Evolutionary conservation across 371 early-diverging fungal species (phyloP), one percentile per base, ranked within the genome.

Genomic region (Entomophthora muscae): DNA sequence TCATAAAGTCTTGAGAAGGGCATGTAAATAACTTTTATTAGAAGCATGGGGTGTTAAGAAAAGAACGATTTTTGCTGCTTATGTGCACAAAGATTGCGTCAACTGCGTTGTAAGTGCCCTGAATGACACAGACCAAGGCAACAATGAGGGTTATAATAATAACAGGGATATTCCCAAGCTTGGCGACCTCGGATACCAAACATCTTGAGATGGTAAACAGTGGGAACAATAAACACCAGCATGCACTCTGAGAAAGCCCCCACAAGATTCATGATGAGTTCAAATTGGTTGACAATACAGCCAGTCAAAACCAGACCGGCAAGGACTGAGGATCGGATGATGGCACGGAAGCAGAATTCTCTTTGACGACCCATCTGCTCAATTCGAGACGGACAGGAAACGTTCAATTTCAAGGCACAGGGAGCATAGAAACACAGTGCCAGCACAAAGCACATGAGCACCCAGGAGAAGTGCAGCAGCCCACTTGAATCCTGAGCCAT

Each of bases 61-160:
- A n/a, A n/a, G n/a, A n/a, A n/a, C n/a, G n/a, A n/a, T n/a, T n/a
- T n/a, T n/a, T n/a, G n/a, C n/a, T n/a, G n/a, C n/a, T n/a, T n/a
- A n/a, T n/a, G n/a, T n/a, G n/a, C n/a, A n/a, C n/a, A n/a, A n/a
- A n/a, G n/a, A n/a, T n/a, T n/a, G n/a, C n/a, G n/a, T n/a, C n/a
- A n/a, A n/a, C n/a, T n/a, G n/a, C n/a, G n/a, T n/a, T n/a, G n/a
- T 79, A 76, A 24, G 88, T 84, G 61, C 90, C 92, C 52, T 89
- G 75, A 32, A 80, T 78, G 29, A 85, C 74, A 28, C 88, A 87
- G 66, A 81, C 75, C 24, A 85, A 65, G 28, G 90, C 91, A 12
- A 88, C 66, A 29, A 86, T 1, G 27, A 85, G 66, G 52, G 86
- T 78, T 21, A 83, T 66, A 26, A 64, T 64, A 64, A 81, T 83